Evolutionary conservation across 1,139 yeast species (phyloP).

Genomic region (Hemisphaericaspora xylanilytica): DNA sequence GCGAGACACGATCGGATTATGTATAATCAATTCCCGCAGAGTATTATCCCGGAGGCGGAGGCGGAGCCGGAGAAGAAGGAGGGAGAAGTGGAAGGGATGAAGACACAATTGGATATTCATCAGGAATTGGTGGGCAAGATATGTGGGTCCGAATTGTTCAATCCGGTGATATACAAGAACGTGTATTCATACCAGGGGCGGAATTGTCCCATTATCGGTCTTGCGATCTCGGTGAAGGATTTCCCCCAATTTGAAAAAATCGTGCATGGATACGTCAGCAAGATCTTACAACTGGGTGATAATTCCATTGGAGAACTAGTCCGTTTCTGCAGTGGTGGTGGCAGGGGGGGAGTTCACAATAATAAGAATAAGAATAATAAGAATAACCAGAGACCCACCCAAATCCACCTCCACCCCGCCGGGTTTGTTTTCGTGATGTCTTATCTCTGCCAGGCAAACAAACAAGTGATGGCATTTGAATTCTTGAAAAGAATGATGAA

Average conservation of each 20-base stretch:
- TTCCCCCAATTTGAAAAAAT: slow-evolving; percentile 27
- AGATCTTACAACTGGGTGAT: too few relatives aligned
- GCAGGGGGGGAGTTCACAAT: too few relatives aligned
- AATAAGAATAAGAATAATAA: too few relatives aligned
- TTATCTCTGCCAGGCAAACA: slow-evolving; percentile 26
- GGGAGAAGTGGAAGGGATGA: slow-evolving; percentile 8
- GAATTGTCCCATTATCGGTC: slow-evolving; percentile 9
- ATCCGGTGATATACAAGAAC: slow-evolving; percentile 30
- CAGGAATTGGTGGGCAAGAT: slow-evolving; percentile 16
- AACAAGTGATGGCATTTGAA: slow-evolving; percentile 26
- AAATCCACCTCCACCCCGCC: slow-evolving; percentile 22
- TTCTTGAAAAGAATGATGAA: slow-evolving; percentile 22
- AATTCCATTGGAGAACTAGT: too few relatives aligned
- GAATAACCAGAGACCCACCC: too few relatives aligned
- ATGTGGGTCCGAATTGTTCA: slow-evolving; percentile 17
- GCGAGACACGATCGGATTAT: not conserved
- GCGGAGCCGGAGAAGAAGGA: not conserved
- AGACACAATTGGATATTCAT: slow-evolving; percentile 20
- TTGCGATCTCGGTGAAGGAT: slow-evolving; percentile 19
- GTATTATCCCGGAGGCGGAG: not conserved
- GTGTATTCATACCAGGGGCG: slow-evolving; percentile 23
- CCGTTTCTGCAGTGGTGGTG: too few relatives aligned
- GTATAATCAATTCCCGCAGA: not conserved
- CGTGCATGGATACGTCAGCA: too few relatives aligned
- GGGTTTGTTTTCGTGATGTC: slow-evolving; percentile 27